Percentiles rank a stretch among this genome's conserved stretches.
phyloP scores from a whole-genome alignment of 2,329 filamentous ascomycete genomes.

The Nothopassalora personata region DNA sequence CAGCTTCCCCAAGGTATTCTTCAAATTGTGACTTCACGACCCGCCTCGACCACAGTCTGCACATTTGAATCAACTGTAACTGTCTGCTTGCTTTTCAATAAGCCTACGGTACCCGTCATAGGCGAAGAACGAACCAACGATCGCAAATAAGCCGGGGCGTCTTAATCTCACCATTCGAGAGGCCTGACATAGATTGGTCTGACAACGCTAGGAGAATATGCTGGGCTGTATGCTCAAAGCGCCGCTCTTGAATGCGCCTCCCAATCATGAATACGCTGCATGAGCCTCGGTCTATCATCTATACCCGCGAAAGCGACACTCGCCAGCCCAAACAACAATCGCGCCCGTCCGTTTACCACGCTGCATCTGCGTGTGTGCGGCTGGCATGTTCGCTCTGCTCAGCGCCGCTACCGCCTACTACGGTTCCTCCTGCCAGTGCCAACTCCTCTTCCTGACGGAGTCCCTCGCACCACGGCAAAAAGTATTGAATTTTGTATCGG shows the following conservation, averaged over 20 bases:
- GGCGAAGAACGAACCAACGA: constrained; percentile 11
- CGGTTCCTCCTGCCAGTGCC: background rate
- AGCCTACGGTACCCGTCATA: constrained; percentile 10
- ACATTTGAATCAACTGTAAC: constrained; percentile 8
- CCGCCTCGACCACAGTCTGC: constrained; percentile 10
- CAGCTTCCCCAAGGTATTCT: background rate
- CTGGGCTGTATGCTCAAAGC: background rate
- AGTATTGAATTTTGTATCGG: background rate
- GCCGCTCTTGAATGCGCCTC: too few species aligned
- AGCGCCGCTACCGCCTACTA: background rate
- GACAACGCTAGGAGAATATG: background rate
- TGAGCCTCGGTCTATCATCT: too few species aligned
- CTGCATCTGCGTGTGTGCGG: too few species aligned
- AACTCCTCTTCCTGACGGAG: background rate
- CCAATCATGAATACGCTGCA: too few species aligned
- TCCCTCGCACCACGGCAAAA: background rate
- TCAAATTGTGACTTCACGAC: background rate
- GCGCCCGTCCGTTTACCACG: too few species aligned
- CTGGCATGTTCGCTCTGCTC: background rate
- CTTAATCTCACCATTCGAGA: background rate
- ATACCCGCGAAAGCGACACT: too few species aligned
- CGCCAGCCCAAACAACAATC: too few species aligned
- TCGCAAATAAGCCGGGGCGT: constrained; percentile 13
- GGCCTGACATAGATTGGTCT: constrained; percentile 9
- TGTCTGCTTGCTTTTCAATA: constrained; percentile 9